Evolutionary conservation across 2,329 filamentous ascomycete species (phyloP).

Genomic region (Xylariaceae sp.): DNA sequence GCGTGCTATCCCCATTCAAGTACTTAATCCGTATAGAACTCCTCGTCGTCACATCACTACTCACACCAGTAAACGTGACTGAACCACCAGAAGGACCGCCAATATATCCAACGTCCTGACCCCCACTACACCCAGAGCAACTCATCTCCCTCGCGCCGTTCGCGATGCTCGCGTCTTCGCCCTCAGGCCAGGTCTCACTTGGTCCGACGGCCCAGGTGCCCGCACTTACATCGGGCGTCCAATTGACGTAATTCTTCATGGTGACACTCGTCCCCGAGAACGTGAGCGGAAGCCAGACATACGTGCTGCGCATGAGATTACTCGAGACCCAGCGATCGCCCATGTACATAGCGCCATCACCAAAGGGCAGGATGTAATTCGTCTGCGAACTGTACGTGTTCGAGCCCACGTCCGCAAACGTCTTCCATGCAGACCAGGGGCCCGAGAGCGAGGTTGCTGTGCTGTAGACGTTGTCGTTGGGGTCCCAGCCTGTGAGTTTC

Average conservation of each 20-base stretch:
- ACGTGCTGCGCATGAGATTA: slow-evolving; percentile 57
- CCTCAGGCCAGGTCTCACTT: slow-evolving; percentile 46
- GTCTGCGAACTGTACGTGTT: slow-evolving; percentile 58
- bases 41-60: slow-evolving; percentile 38
- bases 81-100: slow-evolving; percentile 45
- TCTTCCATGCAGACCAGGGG: slow-evolving; percentile 56
- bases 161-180: slow-evolving; percentile 42
- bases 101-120: slow-evolving; percentile 47
- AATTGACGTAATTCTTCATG: slow-evolving; percentile 50
- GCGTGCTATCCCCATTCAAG: slow-evolving; percentile 48
- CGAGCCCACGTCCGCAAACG: slow-evolving; percentile 52
- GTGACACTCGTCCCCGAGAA: slow-evolving; percentile 48
- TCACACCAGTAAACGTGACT: slow-evolving; percentile 44
- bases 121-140: slow-evolving; percentile 49
- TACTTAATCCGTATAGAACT: slow-evolving; percentile 52
- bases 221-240: slow-evolving; percentile 43
- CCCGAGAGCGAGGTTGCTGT: slow-evolving; percentile 52
- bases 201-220: slow-evolving; percentile 42
- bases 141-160: slow-evolving; percentile 41
- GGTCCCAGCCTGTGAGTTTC: slow-evolving; percentile 50
- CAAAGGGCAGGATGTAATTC: slow-evolving; percentile 48
- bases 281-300: slow-evolving; percentile 58
- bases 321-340: slow-evolving; percentile 60
- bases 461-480: slow-evolving; percentile 61
- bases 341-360: slow-evolving; percentile 51